These are phyloP conservation scores for Suillus fuscotomentosus DNA, from an alignment of 768 basidiomycete genomes.

Conservation along the genomic window DNA sequence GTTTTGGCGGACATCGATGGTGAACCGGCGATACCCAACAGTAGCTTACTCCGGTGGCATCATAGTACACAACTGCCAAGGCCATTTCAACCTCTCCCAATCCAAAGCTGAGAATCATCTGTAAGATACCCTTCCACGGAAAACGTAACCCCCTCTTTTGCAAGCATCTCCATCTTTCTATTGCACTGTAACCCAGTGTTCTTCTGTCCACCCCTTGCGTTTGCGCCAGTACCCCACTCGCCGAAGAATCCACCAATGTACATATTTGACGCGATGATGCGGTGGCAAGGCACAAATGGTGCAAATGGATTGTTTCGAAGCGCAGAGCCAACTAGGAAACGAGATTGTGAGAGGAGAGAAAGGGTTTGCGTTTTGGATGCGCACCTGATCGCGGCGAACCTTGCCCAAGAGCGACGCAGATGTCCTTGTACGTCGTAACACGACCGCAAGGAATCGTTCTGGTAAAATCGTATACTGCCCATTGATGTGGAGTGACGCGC, in stretches of 20 bases:
- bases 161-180: conserved; percentile 49
- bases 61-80: not conserved
- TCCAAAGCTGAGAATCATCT: conserved; percentile 20
- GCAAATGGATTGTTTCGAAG: conserved; percentile 65
- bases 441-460: conserved; percentile 48
- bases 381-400: conserved; percentile 67
- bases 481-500: conserved; percentile 52
- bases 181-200: conserved; percentile 38
- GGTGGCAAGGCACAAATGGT: conserved; percentile 68
- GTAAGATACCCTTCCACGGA: conserved; percentile 42
- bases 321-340: conserved; percentile 55
- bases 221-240: conserved; percentile 52
- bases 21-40: not conserved
- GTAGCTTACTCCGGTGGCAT: not conserved
- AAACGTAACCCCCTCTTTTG: conserved; percentile 54
- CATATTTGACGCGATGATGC: conserved; percentile 59
- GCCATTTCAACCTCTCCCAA: not conserved
- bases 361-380: conserved; percentile 7
- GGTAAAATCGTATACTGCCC: conserved; percentile 59
- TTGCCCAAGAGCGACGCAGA: conserved; percentile 44
- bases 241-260: conserved; percentile 65
- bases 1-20: not conserved
- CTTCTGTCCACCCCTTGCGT: conserved; percentile 13
- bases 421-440: conserved; percentile 56
- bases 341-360: not conserved